Evolutionary conservation across 441 rosid genomes (phyloP).

Genomic region (Lagerstroemia fauriei): DNA sequence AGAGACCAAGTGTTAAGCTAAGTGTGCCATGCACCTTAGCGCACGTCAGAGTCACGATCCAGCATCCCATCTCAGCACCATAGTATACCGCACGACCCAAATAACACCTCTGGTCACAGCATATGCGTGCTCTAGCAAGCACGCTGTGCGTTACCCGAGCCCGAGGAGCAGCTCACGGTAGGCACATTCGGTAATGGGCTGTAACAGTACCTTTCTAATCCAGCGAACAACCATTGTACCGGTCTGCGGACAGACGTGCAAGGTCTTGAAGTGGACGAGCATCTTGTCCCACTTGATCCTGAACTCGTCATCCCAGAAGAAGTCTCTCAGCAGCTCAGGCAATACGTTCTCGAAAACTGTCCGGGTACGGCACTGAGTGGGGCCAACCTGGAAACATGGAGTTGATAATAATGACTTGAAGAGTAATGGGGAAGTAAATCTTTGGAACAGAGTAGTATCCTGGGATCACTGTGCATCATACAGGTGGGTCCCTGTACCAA

Average conservation of each 20-base stretch:
- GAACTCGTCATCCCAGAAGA: conserved; percentile 30
- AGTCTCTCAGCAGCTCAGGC: conserved; percentile 26
- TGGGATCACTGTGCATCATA: not conserved
- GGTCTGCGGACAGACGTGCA: conserved; percentile 19
- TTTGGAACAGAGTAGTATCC: not conserved
- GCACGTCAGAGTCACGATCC: too few species aligned
- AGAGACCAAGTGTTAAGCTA: too few species aligned
- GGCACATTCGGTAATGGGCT: too few species aligned
- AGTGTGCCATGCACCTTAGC: too few species aligned
- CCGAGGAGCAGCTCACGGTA: too few species aligned
- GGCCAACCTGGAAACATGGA: conserved; percentile 16
- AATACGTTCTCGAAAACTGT: conserved; percentile 16
- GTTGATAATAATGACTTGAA: not conserved
- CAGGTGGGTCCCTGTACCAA: conserved; percentile 27
- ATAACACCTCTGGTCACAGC: too few species aligned
- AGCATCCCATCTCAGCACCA: too few species aligned
- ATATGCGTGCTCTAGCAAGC: too few species aligned
- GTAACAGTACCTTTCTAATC: conserved; percentile 32
- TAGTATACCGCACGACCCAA: too few species aligned
- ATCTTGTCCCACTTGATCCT: conserved; percentile 30
- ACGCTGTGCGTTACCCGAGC: too few species aligned
- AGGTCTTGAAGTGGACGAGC: conserved; percentile 21
- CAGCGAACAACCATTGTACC: conserved; percentile 30
- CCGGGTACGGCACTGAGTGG: conserved; percentile 21
- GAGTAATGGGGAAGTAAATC: not conserved